phyloP scores from a whole-genome alignment of 305 asterid genomes.

The Fraxinus sp. region DNA sequence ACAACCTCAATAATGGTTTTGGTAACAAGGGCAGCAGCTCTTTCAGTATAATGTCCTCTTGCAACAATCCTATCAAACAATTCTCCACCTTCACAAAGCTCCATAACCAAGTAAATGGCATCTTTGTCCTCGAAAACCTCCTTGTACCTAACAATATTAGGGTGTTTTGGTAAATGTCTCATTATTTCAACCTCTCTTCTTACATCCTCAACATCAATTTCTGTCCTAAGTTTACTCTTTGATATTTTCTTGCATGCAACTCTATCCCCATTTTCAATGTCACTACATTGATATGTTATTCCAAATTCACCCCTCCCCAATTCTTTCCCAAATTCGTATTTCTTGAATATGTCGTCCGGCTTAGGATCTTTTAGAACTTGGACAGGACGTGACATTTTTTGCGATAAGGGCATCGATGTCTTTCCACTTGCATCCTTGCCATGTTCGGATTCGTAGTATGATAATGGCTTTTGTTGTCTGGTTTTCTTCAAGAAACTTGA shows the following conservation, averaged over 20 bases:
- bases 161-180: constrained; percentile 81
- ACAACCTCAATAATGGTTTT: constrained; percentile 85
- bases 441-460: background rate
- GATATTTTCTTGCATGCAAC: constrained; percentile 85
- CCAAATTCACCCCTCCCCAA: constrained; percentile 95
- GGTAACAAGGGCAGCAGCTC: constrained; percentile 78
- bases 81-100: constrained; percentile 91
- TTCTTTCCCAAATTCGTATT: constrained; percentile 62
- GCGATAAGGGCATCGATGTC: constrained; percentile 14
- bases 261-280: constrained; percentile 42
- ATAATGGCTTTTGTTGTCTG: constrained; percentile 17
- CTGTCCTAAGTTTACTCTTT: constrained; percentile 65
- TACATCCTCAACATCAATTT: constrained; percentile 82
- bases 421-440: constrained; percentile 5
- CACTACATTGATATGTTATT: constrained; percentile 61
- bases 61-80: constrained; percentile 84
- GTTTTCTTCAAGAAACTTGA: constrained; percentile 32
- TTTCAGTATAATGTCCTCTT: constrained; percentile 79
- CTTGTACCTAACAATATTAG: constrained; percentile 67
- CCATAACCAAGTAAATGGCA: constrained; percentile 84
- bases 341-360: constrained; percentile 41
- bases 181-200: constrained; percentile 87
- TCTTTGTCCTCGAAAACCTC: constrained; percentile 81
- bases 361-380: constrained; percentile 48
- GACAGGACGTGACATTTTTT: constrained; percentile 42